Evolutionary conservation across 257 asterid species (phyloP).

Genomic region (Capsicum baccatum): DNA sequence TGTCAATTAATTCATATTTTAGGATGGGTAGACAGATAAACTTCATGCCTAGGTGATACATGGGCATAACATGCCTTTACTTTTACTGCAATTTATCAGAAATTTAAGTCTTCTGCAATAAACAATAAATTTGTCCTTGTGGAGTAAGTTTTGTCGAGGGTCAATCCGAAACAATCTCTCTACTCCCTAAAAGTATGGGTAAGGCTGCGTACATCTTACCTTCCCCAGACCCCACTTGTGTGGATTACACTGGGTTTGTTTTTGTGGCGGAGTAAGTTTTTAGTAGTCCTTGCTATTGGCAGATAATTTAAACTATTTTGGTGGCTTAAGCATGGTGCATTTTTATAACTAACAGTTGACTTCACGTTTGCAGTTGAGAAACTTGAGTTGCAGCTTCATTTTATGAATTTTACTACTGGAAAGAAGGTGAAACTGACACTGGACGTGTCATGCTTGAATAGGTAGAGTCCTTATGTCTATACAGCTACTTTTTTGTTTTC

Average conservation of each 20-base stretch:
- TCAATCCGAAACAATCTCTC: too few relatives aligned
- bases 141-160: background rate
- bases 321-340: background rate
- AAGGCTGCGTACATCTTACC: too few relatives aligned
- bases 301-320: constrained; percentile 21
- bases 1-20: background rate
- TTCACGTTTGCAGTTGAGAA: constrained; percentile 61
- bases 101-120: background rate
- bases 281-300: constrained; percentile 15
- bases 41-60: constrained; percentile 8
- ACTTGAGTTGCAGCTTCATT: constrained; percentile 68
- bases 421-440: constrained; percentile 67
- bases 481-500: constrained; percentile 16
- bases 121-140: background rate
- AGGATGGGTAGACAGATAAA: background rate
- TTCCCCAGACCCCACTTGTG: too few relatives aligned
- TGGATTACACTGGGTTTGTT: too few relatives aligned
- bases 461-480: constrained; percentile 49
- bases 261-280: background rate
- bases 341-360: constrained; percentile 31
- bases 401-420: constrained; percentile 56
- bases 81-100: background rate
- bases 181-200: too few relatives aligned
- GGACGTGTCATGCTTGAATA: constrained; percentile 80
- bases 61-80: background rate